A percentile compares a stretch with the other conserved stretches of the same genome.
These are phyloP conservation scores for Psilocybe azurescens DNA, from an alignment of 768 basidiomycete genomes.

Conservation along the genomic window DNA sequence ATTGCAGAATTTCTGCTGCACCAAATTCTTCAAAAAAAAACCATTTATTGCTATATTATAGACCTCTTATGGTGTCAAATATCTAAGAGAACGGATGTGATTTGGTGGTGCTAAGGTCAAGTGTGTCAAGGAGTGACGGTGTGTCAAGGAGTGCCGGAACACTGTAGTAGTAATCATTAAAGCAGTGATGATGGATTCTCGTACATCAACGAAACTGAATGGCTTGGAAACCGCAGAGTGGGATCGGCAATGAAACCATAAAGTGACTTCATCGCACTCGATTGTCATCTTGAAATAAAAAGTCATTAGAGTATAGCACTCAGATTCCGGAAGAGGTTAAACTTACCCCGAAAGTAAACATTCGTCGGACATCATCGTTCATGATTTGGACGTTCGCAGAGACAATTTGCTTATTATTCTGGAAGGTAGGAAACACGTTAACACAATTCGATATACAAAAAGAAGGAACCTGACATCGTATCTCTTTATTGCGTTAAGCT, in stretches of 20 bases:
- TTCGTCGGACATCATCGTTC: conserved; percentile 10
- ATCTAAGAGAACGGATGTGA: too few species aligned
- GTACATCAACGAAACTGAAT: neutral
- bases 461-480: neutral
- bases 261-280: neutral
- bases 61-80: too few species aligned
- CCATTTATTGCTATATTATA: too few species aligned
- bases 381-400: conserved; percentile 13
- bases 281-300: neutral
- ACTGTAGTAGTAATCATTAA: too few species aligned
- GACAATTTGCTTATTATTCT: conserved; percentile 6
- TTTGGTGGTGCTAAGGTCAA: too few species aligned
- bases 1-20: too few species aligned
- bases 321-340: neutral
- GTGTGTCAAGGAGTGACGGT: too few species aligned
- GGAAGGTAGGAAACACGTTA: too few species aligned
- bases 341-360: conserved; percentile 6
- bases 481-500: neutral
- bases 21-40: too few species aligned
- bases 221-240: neutral
- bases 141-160: too few species aligned
- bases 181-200: neutral
- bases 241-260: neutral
- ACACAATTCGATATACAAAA: too few species aligned
- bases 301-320: neutral